Evolutionary conservation across 2,329 filamentous ascomycete genomes (phyloP).

Genomic region (Domatiomyces catenatus): DNA sequence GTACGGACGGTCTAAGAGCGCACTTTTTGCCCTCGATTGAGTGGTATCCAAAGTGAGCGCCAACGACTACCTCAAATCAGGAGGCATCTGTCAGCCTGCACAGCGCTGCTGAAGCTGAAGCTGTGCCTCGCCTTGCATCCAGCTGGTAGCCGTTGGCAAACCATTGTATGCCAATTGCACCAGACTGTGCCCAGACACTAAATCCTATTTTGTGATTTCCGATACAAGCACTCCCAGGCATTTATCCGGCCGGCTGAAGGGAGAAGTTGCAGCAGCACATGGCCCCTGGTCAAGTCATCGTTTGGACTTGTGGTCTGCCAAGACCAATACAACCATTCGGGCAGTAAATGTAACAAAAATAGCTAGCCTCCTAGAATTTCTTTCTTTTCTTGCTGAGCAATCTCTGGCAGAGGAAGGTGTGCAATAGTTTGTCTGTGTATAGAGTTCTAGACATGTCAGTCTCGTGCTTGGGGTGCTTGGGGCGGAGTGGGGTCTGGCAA

Average conservation of each 20-base stretch:
- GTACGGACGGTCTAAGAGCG: constrained; percentile 34
- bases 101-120: too few relatives aligned
- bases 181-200: background rate
- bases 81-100: background rate
- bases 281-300: too few relatives aligned
- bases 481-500: background rate
- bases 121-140: background rate
- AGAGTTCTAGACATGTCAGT: background rate
- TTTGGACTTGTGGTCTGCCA: background rate
- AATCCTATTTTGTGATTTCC: background rate
- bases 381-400: background rate
- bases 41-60: constrained; percentile 16
- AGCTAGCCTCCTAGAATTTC: too few relatives aligned
- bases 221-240: background rate
- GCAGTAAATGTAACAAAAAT: background rate
- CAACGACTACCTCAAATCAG: background rate
- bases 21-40: constrained; percentile 14
- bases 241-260: background rate
- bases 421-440: background rate
- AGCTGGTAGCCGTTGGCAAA: background rate
- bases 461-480: background rate
- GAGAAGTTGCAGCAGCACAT: background rate
- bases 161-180: background rate
- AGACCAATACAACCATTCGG: too few relatives aligned
- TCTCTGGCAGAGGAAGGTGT: background rate